A percentile compares a stretch with the other conserved stretches of the same genome.
Evolutionary conservation across 371 early-diverging fungal species (phyloP).

Genomic region (Coemansia sp.): DNA sequence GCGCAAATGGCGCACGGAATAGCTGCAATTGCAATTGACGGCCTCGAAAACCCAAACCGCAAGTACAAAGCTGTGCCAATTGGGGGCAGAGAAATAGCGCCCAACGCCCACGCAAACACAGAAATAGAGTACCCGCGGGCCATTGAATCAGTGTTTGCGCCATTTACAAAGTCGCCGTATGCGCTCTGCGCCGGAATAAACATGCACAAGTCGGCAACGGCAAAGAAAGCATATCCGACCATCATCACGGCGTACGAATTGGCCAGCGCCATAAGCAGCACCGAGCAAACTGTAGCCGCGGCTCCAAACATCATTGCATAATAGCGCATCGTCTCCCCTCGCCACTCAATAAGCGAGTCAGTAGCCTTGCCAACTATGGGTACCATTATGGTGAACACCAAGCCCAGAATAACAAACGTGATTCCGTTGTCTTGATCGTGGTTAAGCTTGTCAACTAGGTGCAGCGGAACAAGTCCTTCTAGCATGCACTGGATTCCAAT

Average conservation of each 20-base stretch:
- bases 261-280: constrained; percentile 25
- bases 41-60: constrained; percentile 16
- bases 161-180: constrained; percentile 40
- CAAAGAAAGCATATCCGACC: constrained; percentile 28
- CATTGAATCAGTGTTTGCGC: constrained; percentile 21
- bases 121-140: constrained; percentile 32
- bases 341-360: constrained; percentile 15
- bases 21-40: constrained; percentile 8
- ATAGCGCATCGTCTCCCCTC: constrained; percentile 33
- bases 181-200: constrained; percentile 37
- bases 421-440: constrained; percentile 12
- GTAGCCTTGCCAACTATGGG: constrained; percentile 21
- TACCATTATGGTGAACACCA: constrained; percentile 23
- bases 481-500: constrained; percentile 41
- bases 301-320: constrained; percentile 29
- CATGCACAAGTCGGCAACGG: constrained; percentile 26
- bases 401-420: constrained; percentile 34
- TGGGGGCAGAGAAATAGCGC: constrained; percentile 31
- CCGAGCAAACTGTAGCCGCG: not conserved
- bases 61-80: constrained; percentile 33
- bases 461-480: constrained; percentile 33
- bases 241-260: constrained; percentile 29
- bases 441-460: constrained; percentile 21
- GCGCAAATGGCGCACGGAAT: constrained; percentile 11
- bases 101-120: constrained; percentile 23